These are phyloP conservation scores for Trichoderma gamsii DNA, from an alignment of 495 filamentous ascomycete genomes.

Conservation along the genomic window DNA sequence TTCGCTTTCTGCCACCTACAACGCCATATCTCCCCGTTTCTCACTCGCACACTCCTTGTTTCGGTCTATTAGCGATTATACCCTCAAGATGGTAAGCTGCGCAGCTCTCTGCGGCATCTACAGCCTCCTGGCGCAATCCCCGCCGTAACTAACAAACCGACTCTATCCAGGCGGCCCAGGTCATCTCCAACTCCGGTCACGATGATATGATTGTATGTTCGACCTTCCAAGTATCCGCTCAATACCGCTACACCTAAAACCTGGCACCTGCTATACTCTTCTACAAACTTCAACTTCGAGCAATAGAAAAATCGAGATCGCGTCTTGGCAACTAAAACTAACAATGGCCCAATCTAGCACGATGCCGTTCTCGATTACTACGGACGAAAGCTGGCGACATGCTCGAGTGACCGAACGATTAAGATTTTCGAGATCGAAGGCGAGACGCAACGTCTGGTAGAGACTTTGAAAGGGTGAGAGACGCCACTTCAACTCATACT, in stretches of 20 bases:
- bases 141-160: constrained; percentile 1
- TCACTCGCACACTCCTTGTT: not conserved
- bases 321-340: not conserved
- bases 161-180: constrained; percentile 49
- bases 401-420: constrained; percentile 95
- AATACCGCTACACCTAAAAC: not conserved
- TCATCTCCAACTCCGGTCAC: constrained; percentile 82
- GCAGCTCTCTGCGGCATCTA: not conserved
- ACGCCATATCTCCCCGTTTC: not conserved
- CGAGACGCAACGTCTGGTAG: constrained; percentile 80
- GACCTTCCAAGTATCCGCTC: not conserved
- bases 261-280: not conserved
- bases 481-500: not conserved
- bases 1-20: not conserved
- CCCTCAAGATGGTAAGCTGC: constrained; percentile 12
- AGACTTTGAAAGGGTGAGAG: constrained; percentile 90
- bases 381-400: constrained; percentile 91
- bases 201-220: constrained; percentile 98
- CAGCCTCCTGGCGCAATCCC: not conserved
- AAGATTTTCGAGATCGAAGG: constrained; percentile 99
- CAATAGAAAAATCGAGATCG: not conserved
- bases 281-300: not conserved
- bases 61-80: not conserved
- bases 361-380: constrained; percentile 99
- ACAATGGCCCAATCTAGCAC: constrained; percentile 55